Percentiles rank a stretch among this genome's conserved stretches.
Conservation (phyloP, 441 rosid genomes). For the Arabidopsis hybrid region DNA sequence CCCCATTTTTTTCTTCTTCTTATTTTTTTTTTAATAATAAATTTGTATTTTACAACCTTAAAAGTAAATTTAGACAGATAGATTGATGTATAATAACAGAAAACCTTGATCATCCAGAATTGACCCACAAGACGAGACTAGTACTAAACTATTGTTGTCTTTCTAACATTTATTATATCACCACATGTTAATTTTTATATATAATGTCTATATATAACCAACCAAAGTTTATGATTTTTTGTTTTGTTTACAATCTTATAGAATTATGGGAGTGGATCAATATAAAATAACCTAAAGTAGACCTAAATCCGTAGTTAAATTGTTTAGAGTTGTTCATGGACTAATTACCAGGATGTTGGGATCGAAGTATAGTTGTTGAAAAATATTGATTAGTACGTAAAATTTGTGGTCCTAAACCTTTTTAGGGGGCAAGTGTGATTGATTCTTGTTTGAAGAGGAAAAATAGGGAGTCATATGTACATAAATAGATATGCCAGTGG, state of each 20-base stretch:
- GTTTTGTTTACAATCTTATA: background rate
- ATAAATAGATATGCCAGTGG: conserved; percentile 24
- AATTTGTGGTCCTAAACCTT: background rate
- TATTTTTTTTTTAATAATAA: background rate
- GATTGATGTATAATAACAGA: conserved; percentile 25
- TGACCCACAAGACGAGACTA: conserved; percentile 6
- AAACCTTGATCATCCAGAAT: conserved; percentile 27
- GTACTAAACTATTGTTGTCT: conserved; percentile 9
- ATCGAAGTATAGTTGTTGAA: conserved; percentile 16
- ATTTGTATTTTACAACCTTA: conserved; percentile 37
- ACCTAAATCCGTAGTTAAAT: background rate
- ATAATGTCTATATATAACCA: conserved; percentile 2
- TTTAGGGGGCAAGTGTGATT: background rate
- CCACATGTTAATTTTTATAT: conserved; percentile 20
- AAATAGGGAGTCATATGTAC: conserved; percentile 8
- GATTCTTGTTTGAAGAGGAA: conserved; percentile 2
- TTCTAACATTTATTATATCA: conserved; percentile 32
- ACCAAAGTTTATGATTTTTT: background rate
- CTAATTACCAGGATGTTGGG: conserved; percentile 24
- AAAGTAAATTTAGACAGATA: conserved; percentile 38
- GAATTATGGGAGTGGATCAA: background rate
- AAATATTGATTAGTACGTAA: background rate
- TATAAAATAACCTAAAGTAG: no score
- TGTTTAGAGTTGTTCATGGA: conserved; percentile 1
- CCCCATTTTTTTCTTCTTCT: background rate